A percentile compares a stretch with the other conserved stretches of the same genome.
Conservation (phyloP, 495 filamentous ascomycete species). For the Tetracladium setigerum region DNA sequence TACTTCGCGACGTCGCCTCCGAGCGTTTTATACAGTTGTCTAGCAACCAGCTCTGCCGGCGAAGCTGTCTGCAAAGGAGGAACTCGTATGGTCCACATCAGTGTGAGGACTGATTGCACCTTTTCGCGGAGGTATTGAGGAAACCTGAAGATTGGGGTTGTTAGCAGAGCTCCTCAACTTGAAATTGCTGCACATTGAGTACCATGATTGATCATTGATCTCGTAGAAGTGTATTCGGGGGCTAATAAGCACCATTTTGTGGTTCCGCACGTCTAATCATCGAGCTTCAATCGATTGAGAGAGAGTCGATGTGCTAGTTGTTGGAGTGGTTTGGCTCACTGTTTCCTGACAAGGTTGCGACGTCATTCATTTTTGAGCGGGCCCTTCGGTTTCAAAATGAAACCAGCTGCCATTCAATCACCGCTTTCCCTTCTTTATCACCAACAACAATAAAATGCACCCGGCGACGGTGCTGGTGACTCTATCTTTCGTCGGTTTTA, state of each 20-base stretch:
- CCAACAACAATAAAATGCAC: slow-evolving; percentile 8
- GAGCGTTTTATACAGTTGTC: slow-evolving; percentile 37
- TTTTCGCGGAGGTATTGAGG: slow-evolving; percentile 40
- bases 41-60: slow-evolving; percentile 38
- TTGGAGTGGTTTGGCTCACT: too few species aligned
- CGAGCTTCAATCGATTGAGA: background rate
- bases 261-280: background rate
- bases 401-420: background rate
- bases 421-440: background rate
- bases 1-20: slow-evolving; percentile 32
- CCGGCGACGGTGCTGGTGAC: slow-evolving; percentile 4
- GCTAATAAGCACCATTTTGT: slow-evolving; percentile 38
- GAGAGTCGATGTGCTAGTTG: too few species aligned
- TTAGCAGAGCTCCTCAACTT: slow-evolving; percentile 1
- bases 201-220: slow-evolving; percentile 47
- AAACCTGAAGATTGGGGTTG: slow-evolving; percentile 32
- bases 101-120: slow-evolving; percentile 43
- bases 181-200: background rate
- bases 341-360: too few species aligned
- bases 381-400: too few species aligned
- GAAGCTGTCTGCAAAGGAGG: slow-evolving; percentile 37
- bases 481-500: background rate
- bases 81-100: slow-evolving; percentile 36
- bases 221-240: slow-evolving; percentile 49
- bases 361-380: too few species aligned